Evolutionary conservation across 305 asterid species (phyloP), one percentile per base, ranked within the genome.

Genomic region (Solanum hybrid): DNA sequence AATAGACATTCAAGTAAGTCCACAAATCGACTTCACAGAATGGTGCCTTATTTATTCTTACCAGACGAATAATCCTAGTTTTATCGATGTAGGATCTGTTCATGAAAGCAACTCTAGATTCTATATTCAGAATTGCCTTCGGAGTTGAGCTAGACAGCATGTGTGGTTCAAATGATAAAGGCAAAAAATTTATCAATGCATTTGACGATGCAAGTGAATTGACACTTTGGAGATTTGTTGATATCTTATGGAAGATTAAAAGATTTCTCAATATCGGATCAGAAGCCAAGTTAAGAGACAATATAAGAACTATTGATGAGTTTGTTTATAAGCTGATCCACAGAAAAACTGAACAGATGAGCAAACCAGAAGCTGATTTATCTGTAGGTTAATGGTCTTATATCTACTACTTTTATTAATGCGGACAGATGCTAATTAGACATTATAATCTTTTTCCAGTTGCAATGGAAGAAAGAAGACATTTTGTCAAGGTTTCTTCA

Each of bases 1-100:
- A 34, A 42, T 93, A 79, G 97, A 96, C 88, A 94, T 95, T 66
- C 96, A 95, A 90, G 98, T 95, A 64, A 90, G 93, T 26, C 88
- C 76, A 60, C 2, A 5, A 42, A 2, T 82, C 19, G 35, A 40
- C 82, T 22, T 79, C 86, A 35, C 12, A 4, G 34, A 69, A 10
- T 35, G n/a, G 10, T 86, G n/a, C 73, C 86, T 85, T 38, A 2
- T 19, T 34, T n/a, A 7, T 60, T 86, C 7, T 31, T 7, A 34
- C 24, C 34, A 32, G 4, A 22, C 40, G 36, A 79, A 78, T 75
- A 73, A 42, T 86, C 27, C n/a, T 36, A 37, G 22, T 78, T 12
- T 78, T 36, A 6, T 78, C 93, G 88, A 96, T 37, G 38, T 8
- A 36, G 69, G 97, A 93, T 72, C 79, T 93, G 36, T 92, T 95